A percentile compares a stretch with the other conserved stretches of the same genome.
phyloP scores from a whole-genome alignment of 2,329 filamentous ascomycete species.

The Penicillium vulpinum region DNA sequence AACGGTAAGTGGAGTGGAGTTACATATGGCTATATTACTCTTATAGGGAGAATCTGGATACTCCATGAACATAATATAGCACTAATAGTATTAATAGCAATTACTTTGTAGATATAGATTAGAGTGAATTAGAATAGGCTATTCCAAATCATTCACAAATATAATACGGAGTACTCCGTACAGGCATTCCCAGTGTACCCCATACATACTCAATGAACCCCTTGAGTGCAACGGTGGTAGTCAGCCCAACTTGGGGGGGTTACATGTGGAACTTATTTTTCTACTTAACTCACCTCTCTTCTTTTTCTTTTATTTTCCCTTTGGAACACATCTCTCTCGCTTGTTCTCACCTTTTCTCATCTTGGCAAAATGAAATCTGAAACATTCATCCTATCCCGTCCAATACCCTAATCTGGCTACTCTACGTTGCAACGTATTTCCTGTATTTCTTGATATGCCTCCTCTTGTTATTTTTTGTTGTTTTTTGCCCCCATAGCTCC shows the following conservation, averaged over 20 bases:
- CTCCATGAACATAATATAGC: too few relatives aligned
- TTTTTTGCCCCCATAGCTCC: too few relatives aligned
- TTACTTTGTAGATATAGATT: too few relatives aligned
- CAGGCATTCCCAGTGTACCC: constrained; percentile 15
- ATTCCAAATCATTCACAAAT: background rate
- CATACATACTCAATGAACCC: constrained; percentile 26
- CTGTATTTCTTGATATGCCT: background rate
- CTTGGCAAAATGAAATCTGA: constrained; percentile 3
- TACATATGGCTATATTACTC: background rate
- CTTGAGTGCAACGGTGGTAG: constrained; percentile 34
- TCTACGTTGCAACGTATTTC: background rate
- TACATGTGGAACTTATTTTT: constrained; percentile 26
- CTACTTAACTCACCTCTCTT: constrained; percentile 12
- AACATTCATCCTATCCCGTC: background rate
- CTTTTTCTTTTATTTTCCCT: background rate
- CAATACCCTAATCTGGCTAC: background rate
- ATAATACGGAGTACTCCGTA: background rate
- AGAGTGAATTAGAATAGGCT: too few relatives aligned
- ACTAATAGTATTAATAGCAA: background rate
- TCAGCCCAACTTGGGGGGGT: constrained; percentile 23
- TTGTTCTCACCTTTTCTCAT: background rate
- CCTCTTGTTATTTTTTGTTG: too few relatives aligned
- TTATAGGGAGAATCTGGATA: background rate
- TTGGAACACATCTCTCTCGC: background rate
- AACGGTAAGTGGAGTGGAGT: background rate